A percentile compares a stretch with the other conserved stretches of the same genome.
phyloP scores from a whole-genome alignment of 192 early-diverging fungal genomes.

The Gonapodya sp. region DNA sequence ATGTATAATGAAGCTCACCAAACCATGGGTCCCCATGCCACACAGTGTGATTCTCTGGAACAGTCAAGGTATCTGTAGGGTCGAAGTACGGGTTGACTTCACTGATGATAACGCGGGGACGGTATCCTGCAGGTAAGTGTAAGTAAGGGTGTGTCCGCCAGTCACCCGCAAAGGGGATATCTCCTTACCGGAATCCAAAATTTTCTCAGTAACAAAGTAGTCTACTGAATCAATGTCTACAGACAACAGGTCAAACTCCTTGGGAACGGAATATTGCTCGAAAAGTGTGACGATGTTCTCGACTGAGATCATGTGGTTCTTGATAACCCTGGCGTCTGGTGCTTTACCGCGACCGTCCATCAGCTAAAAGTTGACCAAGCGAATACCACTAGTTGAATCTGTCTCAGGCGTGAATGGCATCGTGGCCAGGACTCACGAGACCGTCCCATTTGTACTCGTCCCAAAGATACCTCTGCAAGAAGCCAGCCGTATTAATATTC shows the following conservation, averaged over 20 bases:
- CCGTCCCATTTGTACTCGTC: neutral
- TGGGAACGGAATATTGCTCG: neutral
- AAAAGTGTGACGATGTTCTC: neutral
- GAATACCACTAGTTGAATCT: too few species aligned
- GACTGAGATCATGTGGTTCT: neutral
- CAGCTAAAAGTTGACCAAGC: neutral
- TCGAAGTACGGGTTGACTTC: neutral
- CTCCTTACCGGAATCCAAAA: neutral
- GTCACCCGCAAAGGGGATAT: neutral
- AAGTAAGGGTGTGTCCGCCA: neutral
- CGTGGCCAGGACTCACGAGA: neutral
- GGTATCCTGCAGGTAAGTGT: neutral
- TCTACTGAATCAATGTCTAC: neutral
- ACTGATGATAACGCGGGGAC: neutral
- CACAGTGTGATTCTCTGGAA: neutral
- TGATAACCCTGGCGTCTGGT: neutral
- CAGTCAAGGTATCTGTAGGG: neutral
- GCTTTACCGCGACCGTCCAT: neutral
- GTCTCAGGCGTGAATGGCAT: too few species aligned
- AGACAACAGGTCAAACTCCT: neutral
- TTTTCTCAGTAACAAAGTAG: neutral
- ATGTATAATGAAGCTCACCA: too few species aligned
- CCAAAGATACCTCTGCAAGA: neutral
- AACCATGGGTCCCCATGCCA: neutral
- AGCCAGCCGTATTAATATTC: too few species aligned